phyloP scores from a whole-genome alignment of 2,329 filamentous ascomycete species.

The Aspergillus quadricinctus region DNA sequence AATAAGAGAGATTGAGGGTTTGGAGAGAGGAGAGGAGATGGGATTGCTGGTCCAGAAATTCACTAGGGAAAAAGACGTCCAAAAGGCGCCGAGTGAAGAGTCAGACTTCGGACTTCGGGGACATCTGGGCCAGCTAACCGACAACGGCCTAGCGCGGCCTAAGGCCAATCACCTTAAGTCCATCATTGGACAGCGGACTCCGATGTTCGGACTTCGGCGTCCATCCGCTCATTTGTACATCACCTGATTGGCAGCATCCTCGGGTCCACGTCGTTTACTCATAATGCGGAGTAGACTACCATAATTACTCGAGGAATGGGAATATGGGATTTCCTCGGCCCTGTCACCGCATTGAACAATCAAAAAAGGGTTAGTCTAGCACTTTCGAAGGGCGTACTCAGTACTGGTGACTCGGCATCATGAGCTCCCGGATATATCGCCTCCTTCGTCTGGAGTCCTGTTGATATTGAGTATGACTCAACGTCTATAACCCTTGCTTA shows the following conservation, averaged over 20 bases:
- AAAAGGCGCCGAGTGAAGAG: background rate
- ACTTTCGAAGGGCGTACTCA: background rate
- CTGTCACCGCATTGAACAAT: background rate
- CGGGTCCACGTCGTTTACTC: background rate
- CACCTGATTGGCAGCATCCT: background rate
- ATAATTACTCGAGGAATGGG: background rate
- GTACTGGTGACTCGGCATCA: background rate
- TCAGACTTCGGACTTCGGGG: background rate
- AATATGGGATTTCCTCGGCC: background rate
- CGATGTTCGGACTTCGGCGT: background rate
- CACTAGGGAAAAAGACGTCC: background rate
- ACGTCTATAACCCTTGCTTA: background rate
- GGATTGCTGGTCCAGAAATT: background rate
- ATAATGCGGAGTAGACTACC: background rate
- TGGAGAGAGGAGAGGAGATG: constrained; percentile 7
- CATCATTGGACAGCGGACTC: background rate
- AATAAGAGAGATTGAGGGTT: constrained; percentile 12
- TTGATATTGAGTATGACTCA: background rate
- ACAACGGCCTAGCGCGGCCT: background rate
- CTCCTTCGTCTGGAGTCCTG: no score
- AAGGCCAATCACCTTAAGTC: background rate
- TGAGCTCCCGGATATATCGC: background rate
- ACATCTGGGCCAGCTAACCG: background rate
- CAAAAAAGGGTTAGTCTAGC: no score
- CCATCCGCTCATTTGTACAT: background rate